These are phyloP conservation scores for Rhizopogon vinicolor DNA, from an alignment of 768 basidiomycete species.

Conservation along the genomic window DNA sequence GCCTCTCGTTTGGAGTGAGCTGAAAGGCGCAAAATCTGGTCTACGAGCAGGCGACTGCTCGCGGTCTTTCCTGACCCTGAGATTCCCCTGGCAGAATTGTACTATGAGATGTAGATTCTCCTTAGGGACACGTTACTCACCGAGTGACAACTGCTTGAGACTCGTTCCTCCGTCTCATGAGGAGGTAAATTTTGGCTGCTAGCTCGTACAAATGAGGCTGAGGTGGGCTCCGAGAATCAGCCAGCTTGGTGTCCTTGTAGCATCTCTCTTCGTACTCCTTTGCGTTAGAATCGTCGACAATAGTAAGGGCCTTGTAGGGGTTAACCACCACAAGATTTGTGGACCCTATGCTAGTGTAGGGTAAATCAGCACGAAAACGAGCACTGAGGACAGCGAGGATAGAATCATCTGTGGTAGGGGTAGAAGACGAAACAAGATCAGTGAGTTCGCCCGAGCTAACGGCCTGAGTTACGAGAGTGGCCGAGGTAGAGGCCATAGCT, in stretches of 20 bases:
- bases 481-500: conserved; percentile 37
- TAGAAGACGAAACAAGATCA: conserved; percentile 36
- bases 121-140: conserved; percentile 31
- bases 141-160: conserved; percentile 54
- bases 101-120: conserved; percentile 1
- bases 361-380: conserved; percentile 55
- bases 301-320: conserved; percentile 54
- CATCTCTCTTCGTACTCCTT: conserved; percentile 51
- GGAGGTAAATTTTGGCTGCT: conserved; percentile 53
- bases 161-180: conserved; percentile 51
- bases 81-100: conserved; percentile 43
- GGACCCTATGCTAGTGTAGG: conserved; percentile 47
- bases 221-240: conserved; percentile 32
- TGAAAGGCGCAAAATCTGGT: conserved; percentile 58
- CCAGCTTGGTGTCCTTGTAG: conserved; percentile 49
- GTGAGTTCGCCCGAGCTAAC: conserved; percentile 43
- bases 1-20: conserved; percentile 51
- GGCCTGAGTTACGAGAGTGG: conserved; percentile 30
- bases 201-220: conserved; percentile 62
- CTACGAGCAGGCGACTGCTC: conserved; percentile 45
- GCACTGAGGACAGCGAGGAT: conserved; percentile 50
- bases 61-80: conserved; percentile 61
- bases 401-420: conserved; percentile 45
- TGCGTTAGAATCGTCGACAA: conserved; percentile 52
- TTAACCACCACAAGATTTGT: conserved; percentile 55